phyloP scores from a whole-genome alignment of 305 asterid genomes.

The Fraxinus albicans region DNA sequence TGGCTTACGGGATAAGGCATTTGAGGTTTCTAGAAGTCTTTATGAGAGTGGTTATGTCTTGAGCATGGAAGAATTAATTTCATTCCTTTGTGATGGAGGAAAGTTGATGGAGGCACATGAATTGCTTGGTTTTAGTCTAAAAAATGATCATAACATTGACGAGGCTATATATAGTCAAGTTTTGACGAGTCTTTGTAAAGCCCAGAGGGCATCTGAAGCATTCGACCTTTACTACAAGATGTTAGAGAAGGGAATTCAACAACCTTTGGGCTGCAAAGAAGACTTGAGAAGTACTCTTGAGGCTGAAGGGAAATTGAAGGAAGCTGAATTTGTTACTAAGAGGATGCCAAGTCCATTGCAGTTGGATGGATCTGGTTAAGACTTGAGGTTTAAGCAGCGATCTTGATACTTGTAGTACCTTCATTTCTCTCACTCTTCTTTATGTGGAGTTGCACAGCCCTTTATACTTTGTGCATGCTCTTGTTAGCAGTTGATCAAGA shows the following conservation, averaged over 20 bases:
- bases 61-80: slow-evolving; percentile 50
- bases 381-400: slow-evolving; percentile 8
- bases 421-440: neutral
- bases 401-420: neutral
- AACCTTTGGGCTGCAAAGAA: slow-evolving; percentile 53
- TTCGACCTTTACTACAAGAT: slow-evolving; percentile 67
- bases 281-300: slow-evolving; percentile 54
- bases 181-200: slow-evolving; percentile 52
- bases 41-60: slow-evolving; percentile 58
- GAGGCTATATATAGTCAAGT: slow-evolving; percentile 32
- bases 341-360: slow-evolving; percentile 38
- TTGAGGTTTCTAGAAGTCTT: slow-evolving; percentile 46
- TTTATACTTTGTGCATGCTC: neutral
- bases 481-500: neutral
- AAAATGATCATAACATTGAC: slow-evolving; percentile 46
- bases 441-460: neutral
- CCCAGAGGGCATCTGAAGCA: slow-evolving; percentile 45
- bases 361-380: slow-evolving; percentile 1
- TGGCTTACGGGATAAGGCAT: slow-evolving; percentile 47
- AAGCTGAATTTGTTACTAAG: slow-evolving; percentile 77
- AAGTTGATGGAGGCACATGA: slow-evolving; percentile 53
- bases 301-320: slow-evolving; percentile 59
- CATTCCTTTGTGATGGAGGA: slow-evolving; percentile 47
- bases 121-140: slow-evolving; percentile 47
- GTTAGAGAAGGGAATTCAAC: slow-evolving; percentile 56